Evolutionary conservation across 441 rosid genomes (phyloP), one percentile per base, ranked within the genome.

Genomic region (Pelargonium cotyledonis): DNA sequence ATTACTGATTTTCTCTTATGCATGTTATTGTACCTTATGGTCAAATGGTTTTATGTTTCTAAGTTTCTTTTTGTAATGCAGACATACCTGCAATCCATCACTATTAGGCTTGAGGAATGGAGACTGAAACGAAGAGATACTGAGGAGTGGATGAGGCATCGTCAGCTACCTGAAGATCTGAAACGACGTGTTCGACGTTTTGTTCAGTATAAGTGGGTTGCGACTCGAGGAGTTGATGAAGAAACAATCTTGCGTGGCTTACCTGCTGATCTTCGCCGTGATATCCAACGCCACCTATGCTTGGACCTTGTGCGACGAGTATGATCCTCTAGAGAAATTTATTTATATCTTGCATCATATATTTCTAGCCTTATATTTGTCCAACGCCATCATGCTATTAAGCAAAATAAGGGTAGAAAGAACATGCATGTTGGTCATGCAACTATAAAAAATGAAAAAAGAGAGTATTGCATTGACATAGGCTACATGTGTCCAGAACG

Each of bases 131-230:
- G 87, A 78, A 85, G 98, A 78, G 98, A 94, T 77, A 89, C 96
- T 0, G 97, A 94, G 75, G 95, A 94, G 77, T 94, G 98, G 98
- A 94, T 91, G 96, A 84, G 82, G 78, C 98, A 94, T 79, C 97
- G 97, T 49, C 93, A 89, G 76, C 96, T 91, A 66, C 98, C 97
- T 26, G 93, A 86, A 74, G 95, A 87, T 70, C 74, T 94, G 76
- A 88, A 70, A 78, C 79, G 72, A 40, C 84, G 90, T 31, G 91
- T 94, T 65, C 82, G 86, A 23, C 83, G 92, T 41, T 91, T 87
- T 73, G 96, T 80, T 70, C 98, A 88, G 67, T 94, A 91, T 74
- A 91, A 86, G 79, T 94, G 98, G 98, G 79, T 91, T 58, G 92
- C 97, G 47, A 89, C 96, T 31, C 84, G 89, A 74, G 98, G 98